phyloP scores from a whole-genome alignment of 305 asterid species.

The Solanum aculeatissimum region DNA sequence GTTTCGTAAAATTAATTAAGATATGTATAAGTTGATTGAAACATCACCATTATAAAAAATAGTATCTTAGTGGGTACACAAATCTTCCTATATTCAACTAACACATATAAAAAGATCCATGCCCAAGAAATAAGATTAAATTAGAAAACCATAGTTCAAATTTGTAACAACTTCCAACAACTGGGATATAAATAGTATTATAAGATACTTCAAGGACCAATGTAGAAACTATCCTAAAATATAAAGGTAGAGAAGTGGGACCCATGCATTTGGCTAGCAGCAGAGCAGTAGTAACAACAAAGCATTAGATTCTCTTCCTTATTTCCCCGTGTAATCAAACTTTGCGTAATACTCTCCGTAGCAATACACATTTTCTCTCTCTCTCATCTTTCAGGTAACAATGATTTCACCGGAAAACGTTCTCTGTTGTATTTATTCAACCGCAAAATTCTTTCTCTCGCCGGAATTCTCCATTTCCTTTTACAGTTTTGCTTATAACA shows the following conservation, averaged over 20 bases:
- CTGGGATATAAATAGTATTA: not conserved
- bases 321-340: not conserved
- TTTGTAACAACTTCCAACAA: not conserved
- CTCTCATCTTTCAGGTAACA: slow-evolving; percentile 1
- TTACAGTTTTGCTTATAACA: not conserved
- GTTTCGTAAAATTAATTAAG: not conserved
- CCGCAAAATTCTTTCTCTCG: not conserved
- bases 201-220: not conserved
- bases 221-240: not conserved
- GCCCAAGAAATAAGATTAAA: not conserved
- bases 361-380: not conserved
- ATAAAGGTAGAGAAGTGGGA: not conserved
- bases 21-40: not conserved
- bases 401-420: not conserved
- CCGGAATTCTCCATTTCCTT: not conserved
- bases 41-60: not conserved
- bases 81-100: not conserved
- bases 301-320: slow-evolving; percentile 39
- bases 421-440: not conserved
- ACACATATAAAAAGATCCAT: not conserved
- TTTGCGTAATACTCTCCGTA: not conserved
- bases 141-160: not conserved
- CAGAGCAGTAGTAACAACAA: slow-evolving; percentile 2
- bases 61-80: not conserved
- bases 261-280: not conserved